phyloP scores from a whole-genome alignment of 2,329 filamentous ascomycete species.

The Dothideomycetidae sp. region DNA sequence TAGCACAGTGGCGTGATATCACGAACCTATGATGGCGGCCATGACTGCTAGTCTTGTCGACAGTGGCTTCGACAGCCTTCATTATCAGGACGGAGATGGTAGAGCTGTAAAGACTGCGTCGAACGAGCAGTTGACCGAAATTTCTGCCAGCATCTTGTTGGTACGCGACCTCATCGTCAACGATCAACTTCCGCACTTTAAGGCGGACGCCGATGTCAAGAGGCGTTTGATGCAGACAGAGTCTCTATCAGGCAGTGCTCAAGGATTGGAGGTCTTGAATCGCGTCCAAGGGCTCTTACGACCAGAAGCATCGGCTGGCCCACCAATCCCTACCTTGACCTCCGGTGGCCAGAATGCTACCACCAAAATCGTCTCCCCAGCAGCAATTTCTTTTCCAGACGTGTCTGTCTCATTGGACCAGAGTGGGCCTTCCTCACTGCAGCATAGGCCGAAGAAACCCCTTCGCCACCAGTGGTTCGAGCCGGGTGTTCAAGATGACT shows the following conservation, averaged over 20 bases:
- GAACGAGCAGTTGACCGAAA: not conserved
- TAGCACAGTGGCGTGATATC: too few relatives aligned
- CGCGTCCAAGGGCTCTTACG: conserved; percentile 5
- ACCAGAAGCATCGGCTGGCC: conserved; percentile 10
- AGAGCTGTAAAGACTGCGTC: not conserved
- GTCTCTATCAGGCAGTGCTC: conserved; percentile 8
- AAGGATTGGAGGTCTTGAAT: conserved; percentile 8
- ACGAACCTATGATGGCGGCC: not conserved
- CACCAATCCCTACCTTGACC: not conserved
- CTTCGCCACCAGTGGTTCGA: not conserved
- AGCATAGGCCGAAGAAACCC: not conserved
- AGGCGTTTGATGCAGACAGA: conserved; percentile 18
- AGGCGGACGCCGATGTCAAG: conserved; percentile 40
- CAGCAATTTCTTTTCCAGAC: not conserved
- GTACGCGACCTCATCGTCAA: conserved; percentile 34
- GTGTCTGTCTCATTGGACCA: not conserved
- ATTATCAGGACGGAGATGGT: not conserved
- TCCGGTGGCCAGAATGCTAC: not conserved
- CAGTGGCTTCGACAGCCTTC: not conserved
- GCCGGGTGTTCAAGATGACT: not conserved
- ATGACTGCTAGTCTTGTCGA: not conserved
- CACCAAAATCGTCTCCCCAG: not conserved
- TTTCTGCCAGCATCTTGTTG: not conserved
- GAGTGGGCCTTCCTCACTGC: not conserved
- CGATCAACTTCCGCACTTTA: conserved; percentile 54